These are phyloP conservation scores for Euphorbia celastroides DNA, from an alignment of 441 rosid genomes.

Conservation along the genomic window DNA sequence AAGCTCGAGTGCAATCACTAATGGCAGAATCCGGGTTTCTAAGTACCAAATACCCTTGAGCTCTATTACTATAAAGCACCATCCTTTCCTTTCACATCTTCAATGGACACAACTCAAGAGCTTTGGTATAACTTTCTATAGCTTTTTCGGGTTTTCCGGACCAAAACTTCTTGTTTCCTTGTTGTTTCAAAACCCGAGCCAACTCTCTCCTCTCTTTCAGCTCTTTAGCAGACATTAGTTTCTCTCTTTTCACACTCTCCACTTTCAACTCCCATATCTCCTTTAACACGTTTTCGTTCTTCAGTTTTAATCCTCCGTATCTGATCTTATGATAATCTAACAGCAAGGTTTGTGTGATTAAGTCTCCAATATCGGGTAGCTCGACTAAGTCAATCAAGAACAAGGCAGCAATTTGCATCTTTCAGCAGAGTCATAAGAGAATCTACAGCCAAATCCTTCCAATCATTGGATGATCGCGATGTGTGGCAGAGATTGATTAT, in stretches of 20 bases:
- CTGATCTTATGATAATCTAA: constrained; percentile 49
- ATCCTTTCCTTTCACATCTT: constrained; percentile 53
- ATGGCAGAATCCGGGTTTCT: constrained; percentile 51
- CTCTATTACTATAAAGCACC: constrained; percentile 60
- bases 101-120: constrained; percentile 50
- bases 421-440: constrained; percentile 59
- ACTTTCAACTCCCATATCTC: constrained; percentile 59
- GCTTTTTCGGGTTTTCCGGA: constrained; percentile 50
- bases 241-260: constrained; percentile 53
- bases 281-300: constrained; percentile 36
- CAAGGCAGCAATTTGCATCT: constrained; percentile 41
- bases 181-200: constrained; percentile 40
- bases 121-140: constrained; percentile 38
- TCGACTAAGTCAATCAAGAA: constrained; percentile 64
- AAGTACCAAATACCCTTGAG: constrained; percentile 54
- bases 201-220: constrained; percentile 31
- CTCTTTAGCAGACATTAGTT: constrained; percentile 40
- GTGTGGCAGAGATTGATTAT: constrained; percentile 45
- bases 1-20: constrained; percentile 75
- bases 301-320: constrained; percentile 37
- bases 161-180: constrained; percentile 53
- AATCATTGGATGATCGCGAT: constrained; percentile 66
- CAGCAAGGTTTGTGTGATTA: constrained; percentile 43
- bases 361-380: constrained; percentile 41
- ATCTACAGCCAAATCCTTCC: constrained; percentile 67